Percentiles rank a stretch among this genome's conserved stretches.
phyloP scores from a whole-genome alignment of 129 eudicot species.

The Artemisia annua region DNA sequence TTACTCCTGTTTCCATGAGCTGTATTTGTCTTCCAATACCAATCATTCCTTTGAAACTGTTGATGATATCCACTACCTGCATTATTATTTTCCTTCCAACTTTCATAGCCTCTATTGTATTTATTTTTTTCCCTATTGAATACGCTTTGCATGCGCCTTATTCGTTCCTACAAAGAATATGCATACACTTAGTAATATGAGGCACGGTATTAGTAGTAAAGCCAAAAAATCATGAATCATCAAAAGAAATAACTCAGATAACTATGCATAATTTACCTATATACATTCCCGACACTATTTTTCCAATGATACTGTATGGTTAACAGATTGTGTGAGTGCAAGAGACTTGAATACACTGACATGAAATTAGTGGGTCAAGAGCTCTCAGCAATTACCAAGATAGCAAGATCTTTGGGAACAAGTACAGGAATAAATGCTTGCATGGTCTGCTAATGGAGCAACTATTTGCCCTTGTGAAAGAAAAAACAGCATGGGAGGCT shows the following conservation, averaged over 20 bases:
- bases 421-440: background rate
- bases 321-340: no score
- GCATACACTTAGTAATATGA: background rate
- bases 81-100: slow-evolving; percentile 63
- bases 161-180: slow-evolving; percentile 58
- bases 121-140: slow-evolving; percentile 87
- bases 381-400: background rate
- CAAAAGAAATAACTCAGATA: background rate
- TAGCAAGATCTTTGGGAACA: background rate
- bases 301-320: no score
- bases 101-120: slow-evolving; percentile 61
- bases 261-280: background rate
- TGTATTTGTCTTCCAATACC: slow-evolving; percentile 86
- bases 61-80: slow-evolving; percentile 68
- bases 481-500: background rate
- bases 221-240: no score
- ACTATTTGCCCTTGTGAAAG: background rate
- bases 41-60: slow-evolving; percentile 88
- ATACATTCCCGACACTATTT: background rate
- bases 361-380: background rate
- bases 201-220: no score
- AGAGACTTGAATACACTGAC: no score
- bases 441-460: background rate
- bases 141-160: slow-evolving; percentile 91
- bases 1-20: slow-evolving; percentile 53